Evolutionary conservation across 2,329 filamentous ascomycete genomes (phyloP), one percentile per base, ranked within the genome.

Genomic region (Aspergillus nomiae): DNA sequence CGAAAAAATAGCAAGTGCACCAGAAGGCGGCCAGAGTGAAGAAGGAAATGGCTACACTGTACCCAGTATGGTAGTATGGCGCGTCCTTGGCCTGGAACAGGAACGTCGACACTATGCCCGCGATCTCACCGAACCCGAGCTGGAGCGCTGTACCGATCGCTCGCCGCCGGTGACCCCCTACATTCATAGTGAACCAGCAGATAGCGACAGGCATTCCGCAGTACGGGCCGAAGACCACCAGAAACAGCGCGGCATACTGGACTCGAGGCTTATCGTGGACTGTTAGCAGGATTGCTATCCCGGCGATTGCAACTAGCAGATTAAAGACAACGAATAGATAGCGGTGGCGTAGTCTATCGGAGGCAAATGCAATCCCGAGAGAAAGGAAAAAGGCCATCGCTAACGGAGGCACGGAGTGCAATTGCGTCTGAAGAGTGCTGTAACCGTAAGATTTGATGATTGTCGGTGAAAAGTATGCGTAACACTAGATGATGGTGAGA

Each of bases 131-230:
- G 67, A 93, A 92, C 0, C 89, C 89, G 93, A 38, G 83, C 74
- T 93, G 90, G 89, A 89, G 93, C 0, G 89, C 91, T 4, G 86
- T 86, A 6, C 90, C 90, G 14, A 93, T 86, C 4, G 87, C 84
- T 41, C 90, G 83, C 2, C 90, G 85, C 60, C 88, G 89, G 72
- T 93, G 91, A 0, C 90, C 90, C 1, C 87, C 87, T 0, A 92
- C 81, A 69, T 92, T 94, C 86, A 92, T 92, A 68, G 89, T 89
- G 76, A 90, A 93, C 90, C 90, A 93, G 76, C 90, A 92, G 6
- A 93, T 86, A 43, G 92, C 86, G 24, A 97, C 88, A 0, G 94
- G 93, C 89, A 96, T 92, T 11, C 93, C 91, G 0, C 87, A 88
- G 78, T 95, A 97, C 0, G 86, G 85, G 54, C 92, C 92, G 80